A percentile compares a stretch with the other conserved stretches of the same genome.
phyloP scores from a whole-genome alignment of 2,329 filamentous ascomycete species.

The Pyricularia grisea region DNA sequence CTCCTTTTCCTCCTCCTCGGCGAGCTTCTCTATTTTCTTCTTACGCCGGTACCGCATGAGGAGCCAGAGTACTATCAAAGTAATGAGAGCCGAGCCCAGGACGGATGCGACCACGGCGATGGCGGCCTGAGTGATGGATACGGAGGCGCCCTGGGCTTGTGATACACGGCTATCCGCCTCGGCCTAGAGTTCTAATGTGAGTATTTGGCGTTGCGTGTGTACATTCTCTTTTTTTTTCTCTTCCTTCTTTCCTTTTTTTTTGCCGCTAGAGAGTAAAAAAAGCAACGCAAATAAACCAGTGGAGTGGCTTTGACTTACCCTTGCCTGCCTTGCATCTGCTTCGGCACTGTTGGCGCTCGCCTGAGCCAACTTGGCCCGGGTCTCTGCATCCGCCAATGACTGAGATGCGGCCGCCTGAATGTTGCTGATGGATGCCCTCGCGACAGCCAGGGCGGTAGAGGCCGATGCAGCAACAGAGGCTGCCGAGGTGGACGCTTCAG shows the following conservation, averaged over 20 bases:
- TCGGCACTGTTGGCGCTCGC: not conserved
- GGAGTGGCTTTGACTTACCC: not conserved
- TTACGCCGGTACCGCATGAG: not conserved
- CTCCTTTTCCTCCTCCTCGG: conserved; percentile 32
- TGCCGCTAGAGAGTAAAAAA: not conserved
- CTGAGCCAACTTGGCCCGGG: not conserved
- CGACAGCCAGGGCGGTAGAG: conserved; percentile 6
- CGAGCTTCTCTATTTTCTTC: not conserved
- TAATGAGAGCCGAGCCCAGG: conserved; percentile 22
- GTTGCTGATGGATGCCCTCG: conserved; percentile 9
- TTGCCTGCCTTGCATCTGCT: not conserved
- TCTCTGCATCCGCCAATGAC: not conserved
- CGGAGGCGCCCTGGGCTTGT: conserved; percentile 13
- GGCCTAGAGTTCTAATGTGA: not conserved
- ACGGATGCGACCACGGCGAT: conserved; percentile 23
- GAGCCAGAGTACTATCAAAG: conserved; percentile 18
- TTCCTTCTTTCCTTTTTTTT: not conserved
- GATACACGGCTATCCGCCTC: not conserved
- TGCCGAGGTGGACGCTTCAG: conserved; percentile 4
- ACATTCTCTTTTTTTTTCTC: too few species aligned
- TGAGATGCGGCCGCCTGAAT: conserved; percentile 4
- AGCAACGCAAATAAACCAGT: not conserved
- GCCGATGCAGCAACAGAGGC: conserved; percentile 7
- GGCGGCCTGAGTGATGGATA: conserved; percentile 20
- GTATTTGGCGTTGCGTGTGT: not conserved